A percentile compares a stretch with the other conserved stretches of the same genome.
phyloP scores from a whole-genome alignment of 73 alveolate genomes.

The Symbiodinium natans region DNA sequence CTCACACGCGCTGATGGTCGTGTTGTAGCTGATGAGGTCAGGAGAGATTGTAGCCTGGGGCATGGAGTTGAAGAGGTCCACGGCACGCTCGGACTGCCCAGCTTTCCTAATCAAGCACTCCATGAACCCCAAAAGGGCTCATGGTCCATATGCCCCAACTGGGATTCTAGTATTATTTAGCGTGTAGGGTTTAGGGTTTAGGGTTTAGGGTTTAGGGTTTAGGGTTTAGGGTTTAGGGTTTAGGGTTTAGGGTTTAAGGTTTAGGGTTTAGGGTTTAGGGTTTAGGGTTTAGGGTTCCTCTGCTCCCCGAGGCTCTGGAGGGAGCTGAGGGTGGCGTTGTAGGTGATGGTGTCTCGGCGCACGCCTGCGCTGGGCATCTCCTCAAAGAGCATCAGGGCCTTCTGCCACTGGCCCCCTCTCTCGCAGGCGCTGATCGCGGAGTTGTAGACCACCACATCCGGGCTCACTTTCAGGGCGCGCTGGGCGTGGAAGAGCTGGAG shows the following conservation, averaged over 20 bases:
- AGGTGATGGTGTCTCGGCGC: neutral
- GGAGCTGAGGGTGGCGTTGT: neutral
- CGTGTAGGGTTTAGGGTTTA: too few relatives aligned
- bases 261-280: too few relatives aligned
- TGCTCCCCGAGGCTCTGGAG: too few relatives aligned
- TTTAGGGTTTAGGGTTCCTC: too few relatives aligned
- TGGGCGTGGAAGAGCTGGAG: neutral
- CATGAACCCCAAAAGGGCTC: too few relatives aligned
- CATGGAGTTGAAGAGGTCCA: neutral
- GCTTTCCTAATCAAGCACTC: too few relatives aligned
- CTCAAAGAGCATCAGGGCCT: neutral
- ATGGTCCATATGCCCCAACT: too few relatives aligned
- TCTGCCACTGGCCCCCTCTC: neutral
- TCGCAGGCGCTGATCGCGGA: neutral
- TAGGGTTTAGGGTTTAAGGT: too few relatives aligned
- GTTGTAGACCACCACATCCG: neutral
- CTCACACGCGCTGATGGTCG: neutral
- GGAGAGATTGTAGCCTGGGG: neutral
- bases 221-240: too few relatives aligned
- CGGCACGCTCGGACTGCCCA: neutral
- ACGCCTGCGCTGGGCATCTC: neutral
- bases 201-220: too few relatives aligned
- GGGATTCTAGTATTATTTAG: too few relatives aligned
- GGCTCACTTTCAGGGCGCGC: neutral
- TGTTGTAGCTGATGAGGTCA: neutral